These are phyloP conservation scores for Blakeslea trispora DNA, from an alignment of 371 early-diverging fungal species.

Conservation along the genomic window DNA sequence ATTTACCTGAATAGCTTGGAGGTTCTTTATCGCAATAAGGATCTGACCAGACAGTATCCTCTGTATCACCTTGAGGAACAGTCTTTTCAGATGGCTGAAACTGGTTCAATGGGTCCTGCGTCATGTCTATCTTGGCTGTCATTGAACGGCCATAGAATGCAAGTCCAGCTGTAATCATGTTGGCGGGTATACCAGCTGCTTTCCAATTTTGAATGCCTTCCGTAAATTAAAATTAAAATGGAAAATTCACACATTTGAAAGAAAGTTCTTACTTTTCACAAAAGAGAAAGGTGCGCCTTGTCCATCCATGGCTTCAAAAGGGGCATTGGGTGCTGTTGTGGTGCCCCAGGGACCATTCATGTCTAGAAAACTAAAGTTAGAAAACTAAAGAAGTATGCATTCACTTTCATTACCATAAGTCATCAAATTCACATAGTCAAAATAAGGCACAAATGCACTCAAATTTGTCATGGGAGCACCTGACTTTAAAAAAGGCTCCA, in stretches of 20 bases:
- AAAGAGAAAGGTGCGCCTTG: conserved; percentile 58
- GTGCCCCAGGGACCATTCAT: conserved; percentile 65
- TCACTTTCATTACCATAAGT: conserved; percentile 46
- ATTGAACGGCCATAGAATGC: conserved; percentile 72
- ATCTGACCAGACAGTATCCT: conserved; percentile 51
- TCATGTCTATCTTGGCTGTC: conserved; percentile 54
- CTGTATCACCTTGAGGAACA: conserved; percentile 56
- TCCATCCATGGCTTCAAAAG: conserved; percentile 46
- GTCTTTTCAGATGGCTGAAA: conserved; percentile 40
- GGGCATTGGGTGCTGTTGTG: conserved; percentile 69
- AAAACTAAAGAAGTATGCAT: background rate
- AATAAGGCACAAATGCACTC: conserved; percentile 57
- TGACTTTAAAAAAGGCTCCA: conserved; percentile 57
- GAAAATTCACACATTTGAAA: background rate
- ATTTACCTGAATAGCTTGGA: conserved; percentile 40
- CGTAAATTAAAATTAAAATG: background rate
- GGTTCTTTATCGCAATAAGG: conserved; percentile 40
- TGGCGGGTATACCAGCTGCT: conserved; percentile 60
- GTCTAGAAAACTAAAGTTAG: conserved; percentile 19
- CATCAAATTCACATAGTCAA: conserved; percentile 72
- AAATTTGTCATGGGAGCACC: conserved; percentile 58
- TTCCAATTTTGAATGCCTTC: conserved; percentile 59
- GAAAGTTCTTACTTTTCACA: conserved; percentile 34
- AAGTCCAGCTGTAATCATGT: conserved; percentile 68
- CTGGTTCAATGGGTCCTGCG: conserved; percentile 29